A percentile compares a stretch with the other conserved stretches of the same genome.
phyloP scores from a whole-genome alignment of 176 grass and related monocot species.

The Carex parvula region DNA sequence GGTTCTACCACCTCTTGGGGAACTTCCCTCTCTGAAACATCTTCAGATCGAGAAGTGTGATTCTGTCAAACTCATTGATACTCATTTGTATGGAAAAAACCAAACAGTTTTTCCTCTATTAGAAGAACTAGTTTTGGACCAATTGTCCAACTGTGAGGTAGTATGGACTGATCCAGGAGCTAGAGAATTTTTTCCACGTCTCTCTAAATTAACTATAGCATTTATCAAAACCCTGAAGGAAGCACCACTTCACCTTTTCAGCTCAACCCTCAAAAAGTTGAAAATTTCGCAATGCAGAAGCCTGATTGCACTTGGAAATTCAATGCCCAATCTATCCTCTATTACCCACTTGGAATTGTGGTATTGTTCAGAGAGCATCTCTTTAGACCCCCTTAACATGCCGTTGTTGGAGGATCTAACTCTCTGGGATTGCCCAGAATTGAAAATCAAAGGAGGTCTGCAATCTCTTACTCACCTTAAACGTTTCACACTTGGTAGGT shows the following conservation, averaged over 20 bases:
- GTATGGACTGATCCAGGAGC: too few relatives aligned
- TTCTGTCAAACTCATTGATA: too few relatives aligned
- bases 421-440: background rate
- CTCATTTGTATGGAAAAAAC: too few relatives aligned
- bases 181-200: background rate
- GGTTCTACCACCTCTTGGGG: conserved; percentile 15
- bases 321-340: background rate
- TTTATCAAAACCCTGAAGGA: background rate
- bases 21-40: background rate
- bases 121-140: too few relatives aligned
- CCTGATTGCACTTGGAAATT: too few relatives aligned
- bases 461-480: background rate
- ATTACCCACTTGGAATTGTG: background rate
- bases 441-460: background rate
- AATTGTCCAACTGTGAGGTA: too few relatives aligned
- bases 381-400: background rate
- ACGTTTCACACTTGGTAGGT: background rate
- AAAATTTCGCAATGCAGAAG: background rate
- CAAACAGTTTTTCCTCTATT: too few relatives aligned
- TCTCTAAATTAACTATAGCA: background rate
- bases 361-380: too few relatives aligned
- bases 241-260: background rate
- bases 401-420: background rate
- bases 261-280: background rate
- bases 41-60: too few relatives aligned